These are phyloP conservation scores for Triangularia verruculosa DNA, from an alignment of 2,329 filamentous ascomycete genomes.

Conservation along the genomic window DNA sequence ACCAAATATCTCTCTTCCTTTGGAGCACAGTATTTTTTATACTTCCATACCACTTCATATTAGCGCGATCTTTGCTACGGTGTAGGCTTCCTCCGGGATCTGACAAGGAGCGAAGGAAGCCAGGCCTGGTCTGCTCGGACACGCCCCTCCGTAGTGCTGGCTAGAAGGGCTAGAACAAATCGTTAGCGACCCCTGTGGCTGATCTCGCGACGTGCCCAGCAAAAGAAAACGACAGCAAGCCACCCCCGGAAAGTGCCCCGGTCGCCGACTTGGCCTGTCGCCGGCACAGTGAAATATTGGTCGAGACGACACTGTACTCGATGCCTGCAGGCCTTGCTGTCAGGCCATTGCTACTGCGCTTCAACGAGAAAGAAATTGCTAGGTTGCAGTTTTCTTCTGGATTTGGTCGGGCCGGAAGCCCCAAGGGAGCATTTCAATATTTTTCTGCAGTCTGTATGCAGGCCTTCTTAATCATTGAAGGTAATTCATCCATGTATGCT, in stretches of 20 bases:
- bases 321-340: neutral
- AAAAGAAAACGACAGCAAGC: neutral
- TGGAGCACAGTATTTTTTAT: too few relatives aligned
- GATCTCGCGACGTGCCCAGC: neutral
- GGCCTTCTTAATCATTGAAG: too few relatives aligned
- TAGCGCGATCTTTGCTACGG: too few relatives aligned
- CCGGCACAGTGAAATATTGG: neutral
- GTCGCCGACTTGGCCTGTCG: neutral
- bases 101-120: neutral
- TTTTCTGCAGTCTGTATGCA: neutral
- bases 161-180: neutral
- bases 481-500: too few relatives aligned
- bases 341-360: neutral
- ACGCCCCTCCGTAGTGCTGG: neutral
- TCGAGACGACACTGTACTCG: neutral
- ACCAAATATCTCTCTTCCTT: too few relatives aligned
- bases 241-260: neutral
- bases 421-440: neutral
- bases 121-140: neutral
- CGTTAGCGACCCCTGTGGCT: neutral
- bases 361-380: neutral
- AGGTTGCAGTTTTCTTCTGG: neutral
- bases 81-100: neutral
- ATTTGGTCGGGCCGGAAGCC: neutral
- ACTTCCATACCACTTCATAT: too few relatives aligned